These are phyloP conservation scores for Elsinoe batatas DNA, from an alignment of 2,329 filamentous ascomycete genomes.

Conservation along the genomic window DNA sequence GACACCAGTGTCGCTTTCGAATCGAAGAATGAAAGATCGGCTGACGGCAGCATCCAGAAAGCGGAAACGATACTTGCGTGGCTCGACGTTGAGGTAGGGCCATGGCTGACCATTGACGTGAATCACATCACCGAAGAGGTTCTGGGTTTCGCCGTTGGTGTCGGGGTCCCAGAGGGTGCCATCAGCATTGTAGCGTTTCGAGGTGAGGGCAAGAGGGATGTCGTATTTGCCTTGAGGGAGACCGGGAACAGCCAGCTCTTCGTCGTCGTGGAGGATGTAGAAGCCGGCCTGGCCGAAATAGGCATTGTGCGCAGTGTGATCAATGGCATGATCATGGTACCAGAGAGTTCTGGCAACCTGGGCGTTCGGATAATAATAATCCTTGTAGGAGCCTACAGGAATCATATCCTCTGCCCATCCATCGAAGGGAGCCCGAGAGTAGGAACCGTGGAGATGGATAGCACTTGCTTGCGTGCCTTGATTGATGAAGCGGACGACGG, in stretches of 20 bases:
- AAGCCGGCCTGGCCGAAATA: slow-evolving; percentile 49
- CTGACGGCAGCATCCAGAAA: slow-evolving; percentile 43
- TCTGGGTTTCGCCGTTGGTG: slow-evolving; percentile 31
- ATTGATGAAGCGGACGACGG: slow-evolving; percentile 45
- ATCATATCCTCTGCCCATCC: slow-evolving; percentile 49
- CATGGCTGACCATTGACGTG: slow-evolving; percentile 51
- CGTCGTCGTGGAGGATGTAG: slow-evolving; percentile 45
- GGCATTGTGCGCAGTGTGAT: slow-evolving; percentile 43
- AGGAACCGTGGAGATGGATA: slow-evolving; percentile 46
- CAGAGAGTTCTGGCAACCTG: slow-evolving; percentile 32
- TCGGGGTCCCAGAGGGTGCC: slow-evolving; percentile 41
- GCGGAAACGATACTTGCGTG: slow-evolving; percentile 50
- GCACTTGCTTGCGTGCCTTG: slow-evolving; percentile 34
- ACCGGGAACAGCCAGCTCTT: slow-evolving; percentile 34
- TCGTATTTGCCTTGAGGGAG: slow-evolving; percentile 46
- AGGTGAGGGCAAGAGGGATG: slow-evolving; percentile 40
- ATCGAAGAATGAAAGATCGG: slow-evolving; percentile 41
- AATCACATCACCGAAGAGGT: slow-evolving; percentile 48
- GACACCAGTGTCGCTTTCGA: slow-evolving; percentile 28
- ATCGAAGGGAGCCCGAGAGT: slow-evolving; percentile 37
- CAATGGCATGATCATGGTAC: slow-evolving; percentile 36
- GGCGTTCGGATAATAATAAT: slow-evolving; percentile 53
- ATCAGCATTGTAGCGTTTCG: slow-evolving; percentile 44
- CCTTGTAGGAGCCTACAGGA: slow-evolving; percentile 45
- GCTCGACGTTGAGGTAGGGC: slow-evolving; percentile 50